These are phyloP conservation scores for Golubevia sp. DNA, from an alignment of 1,284 basidiomycete genomes.

Conservation along the genomic window DNA sequence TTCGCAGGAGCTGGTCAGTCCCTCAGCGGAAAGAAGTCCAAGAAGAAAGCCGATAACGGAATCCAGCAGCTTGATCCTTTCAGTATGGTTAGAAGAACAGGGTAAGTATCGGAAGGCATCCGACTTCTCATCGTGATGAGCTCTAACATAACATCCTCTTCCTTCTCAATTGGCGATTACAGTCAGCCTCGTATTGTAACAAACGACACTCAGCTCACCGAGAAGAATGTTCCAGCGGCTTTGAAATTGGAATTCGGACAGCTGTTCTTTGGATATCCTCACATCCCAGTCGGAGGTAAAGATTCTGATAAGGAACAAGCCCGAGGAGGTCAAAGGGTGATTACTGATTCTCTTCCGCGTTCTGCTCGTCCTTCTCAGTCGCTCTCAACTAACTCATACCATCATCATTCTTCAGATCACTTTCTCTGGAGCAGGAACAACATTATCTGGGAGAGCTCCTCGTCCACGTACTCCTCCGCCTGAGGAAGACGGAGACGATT, in stretches of 20 bases:
- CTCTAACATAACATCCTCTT: not conserved
- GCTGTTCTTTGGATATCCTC: constrained; percentile 58
- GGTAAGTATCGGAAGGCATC: constrained; percentile 22
- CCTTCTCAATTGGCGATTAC: not conserved
- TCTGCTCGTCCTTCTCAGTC: too few species aligned
- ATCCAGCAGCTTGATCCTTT: constrained; percentile 47
- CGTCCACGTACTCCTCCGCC: too few species aligned
- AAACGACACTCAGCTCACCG: constrained; percentile 74
- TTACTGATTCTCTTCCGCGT: too few species aligned
- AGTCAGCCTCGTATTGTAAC: constrained; percentile 86
- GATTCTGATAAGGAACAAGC: constrained; percentile 5
- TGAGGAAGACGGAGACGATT: too few species aligned
- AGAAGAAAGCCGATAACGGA: constrained; percentile 48
- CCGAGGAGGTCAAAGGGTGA: too few species aligned
- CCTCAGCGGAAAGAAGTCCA: constrained; percentile 56
- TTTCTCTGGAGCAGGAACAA: too few species aligned
- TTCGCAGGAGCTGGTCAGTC: constrained; percentile 53
- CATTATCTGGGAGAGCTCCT: too few species aligned
- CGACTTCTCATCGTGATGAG: not conserved
- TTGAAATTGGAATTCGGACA: constrained; percentile 84
- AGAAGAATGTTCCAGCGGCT: constrained; percentile 82
- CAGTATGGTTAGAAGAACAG: constrained; percentile 52
- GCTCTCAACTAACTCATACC: too few species aligned
- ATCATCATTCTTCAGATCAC: too few species aligned
- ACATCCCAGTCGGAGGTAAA: constrained; percentile 38